Evolutionary conservation across 2,329 filamentous ascomycete genomes (phyloP).

Genomic region (Neophaeococcomyces aloes): DNA sequence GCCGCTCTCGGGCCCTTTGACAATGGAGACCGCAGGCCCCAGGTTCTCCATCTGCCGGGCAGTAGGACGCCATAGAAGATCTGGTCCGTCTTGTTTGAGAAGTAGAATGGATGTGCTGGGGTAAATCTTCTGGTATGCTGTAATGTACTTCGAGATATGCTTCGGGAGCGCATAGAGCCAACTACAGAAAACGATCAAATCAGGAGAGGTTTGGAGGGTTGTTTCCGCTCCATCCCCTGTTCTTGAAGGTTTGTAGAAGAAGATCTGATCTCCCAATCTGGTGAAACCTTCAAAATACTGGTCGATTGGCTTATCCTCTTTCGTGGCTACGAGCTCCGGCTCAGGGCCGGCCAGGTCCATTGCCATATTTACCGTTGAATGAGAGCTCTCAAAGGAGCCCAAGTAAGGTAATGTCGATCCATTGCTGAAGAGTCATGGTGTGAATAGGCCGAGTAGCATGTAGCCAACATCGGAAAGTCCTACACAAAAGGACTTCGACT

Average conservation of each 20-base stretch:
- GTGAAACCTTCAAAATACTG: slow-evolving; percentile 11
- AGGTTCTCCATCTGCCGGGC: slow-evolving; percentile 27
- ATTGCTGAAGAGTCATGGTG: too few relatives aligned
- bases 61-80: slow-evolving; percentile 28
- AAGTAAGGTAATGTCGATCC: too few relatives aligned
- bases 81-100: slow-evolving; percentile 32
- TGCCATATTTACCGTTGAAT: background rate
- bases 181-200: slow-evolving; percentile 38
- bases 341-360: slow-evolving; percentile 12
- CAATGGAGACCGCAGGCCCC: slow-evolving; percentile 31
- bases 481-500: too few relatives aligned
- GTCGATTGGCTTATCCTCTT: background rate
- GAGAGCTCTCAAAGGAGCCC: too few relatives aligned
- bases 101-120: slow-evolving; percentile 40
- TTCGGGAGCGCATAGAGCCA: slow-evolving; percentile 44
- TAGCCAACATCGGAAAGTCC: too few relatives aligned
- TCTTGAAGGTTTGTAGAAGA: slow-evolving; percentile 9
- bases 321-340: slow-evolving; percentile 10
- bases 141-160: slow-evolving; percentile 44
- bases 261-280: slow-evolving; percentile 12
- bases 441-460: too few relatives aligned
- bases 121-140: slow-evolving; percentile 36
- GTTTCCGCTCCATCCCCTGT: background rate
- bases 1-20: slow-evolving; percentile 25
- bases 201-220: slow-evolving; percentile 19